Evolutionary conservation across 1,284 basidiomycete species (phyloP).

Genomic region (Ceratobasidium theobromae): DNA sequence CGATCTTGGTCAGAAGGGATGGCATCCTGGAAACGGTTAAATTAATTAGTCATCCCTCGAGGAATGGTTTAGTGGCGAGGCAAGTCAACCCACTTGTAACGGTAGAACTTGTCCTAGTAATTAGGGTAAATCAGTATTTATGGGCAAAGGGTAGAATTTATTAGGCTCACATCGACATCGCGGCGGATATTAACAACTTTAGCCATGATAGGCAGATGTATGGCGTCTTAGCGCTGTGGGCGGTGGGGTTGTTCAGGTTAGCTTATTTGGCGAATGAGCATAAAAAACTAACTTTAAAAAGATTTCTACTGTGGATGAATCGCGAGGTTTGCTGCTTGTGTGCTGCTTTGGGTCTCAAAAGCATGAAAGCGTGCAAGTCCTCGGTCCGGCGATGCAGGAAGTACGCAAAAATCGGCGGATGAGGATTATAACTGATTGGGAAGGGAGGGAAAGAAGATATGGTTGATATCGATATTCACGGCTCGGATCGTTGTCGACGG

Average conservation of each 20-base stretch:
- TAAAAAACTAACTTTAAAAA: conserved; percentile 5
- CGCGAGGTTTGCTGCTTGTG: conserved; percentile 27
- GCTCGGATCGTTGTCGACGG: conserved; percentile 20
- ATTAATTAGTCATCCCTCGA: conserved; percentile 23
- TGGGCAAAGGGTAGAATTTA: conserved; percentile 36
- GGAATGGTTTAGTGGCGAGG: conserved; percentile 21
- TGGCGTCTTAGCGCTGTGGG: conserved; percentile 19
- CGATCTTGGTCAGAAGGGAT: conserved; percentile 91
- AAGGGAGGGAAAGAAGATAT: background rate
- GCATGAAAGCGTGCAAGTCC: conserved; percentile 28
- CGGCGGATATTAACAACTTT: conserved; percentile 95
- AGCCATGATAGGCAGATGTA: conserved; percentile 73
- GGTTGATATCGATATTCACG: conserved; percentile 1
- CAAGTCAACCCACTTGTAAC: conserved; percentile 63
- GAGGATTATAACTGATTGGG: background rate
- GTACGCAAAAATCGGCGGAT: background rate
- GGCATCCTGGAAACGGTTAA: conserved; percentile 73
- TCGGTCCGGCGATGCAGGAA: conserved; percentile 13
- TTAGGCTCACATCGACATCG: conserved; percentile 74
- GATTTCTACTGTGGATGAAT: conserved; percentile 30
- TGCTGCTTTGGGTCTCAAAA: conserved; percentile 32
- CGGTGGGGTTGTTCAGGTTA: background rate
- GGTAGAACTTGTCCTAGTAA: conserved; percentile 74
- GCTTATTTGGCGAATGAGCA: background rate
- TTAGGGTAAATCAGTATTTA: background rate